Evolutionary conservation across 495 filamentous ascomycete species (phyloP), one percentile per base, ranked within the genome.

Genomic region (Xylaria scruposa): DNA sequence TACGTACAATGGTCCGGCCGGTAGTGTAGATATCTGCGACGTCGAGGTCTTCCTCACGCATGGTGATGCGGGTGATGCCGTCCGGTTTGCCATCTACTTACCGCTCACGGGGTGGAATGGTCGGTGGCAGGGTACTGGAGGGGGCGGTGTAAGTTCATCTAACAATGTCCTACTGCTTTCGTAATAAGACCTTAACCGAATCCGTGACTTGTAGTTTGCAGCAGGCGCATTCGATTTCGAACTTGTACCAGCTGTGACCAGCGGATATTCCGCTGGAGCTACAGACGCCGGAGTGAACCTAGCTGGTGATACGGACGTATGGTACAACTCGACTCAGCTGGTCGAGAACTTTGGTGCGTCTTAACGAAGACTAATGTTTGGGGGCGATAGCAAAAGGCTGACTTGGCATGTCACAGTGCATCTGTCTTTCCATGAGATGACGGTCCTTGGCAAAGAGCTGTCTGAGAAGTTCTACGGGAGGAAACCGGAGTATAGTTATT

Each of bases 21-120:
- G 59, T 6, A 26, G 17, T 44, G 60, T 70, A 36, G n/a, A 73
- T 53, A 73, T 73, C 38, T 77, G 75, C 61, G 75, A 74, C 26
- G 75, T 85, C 66, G 83, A 82, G 46, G 71, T 85, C 19, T 79
- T 76, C 56, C 80, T 84, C 62, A 84, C 83, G 26, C 83, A 86
- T 75, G 78, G 78, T 15, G 80, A 76, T 21, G 69, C 75, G 47
- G 77, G 81, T 68, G 83, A 85, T 66, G 71, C 56, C 7, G 75
- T 86, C 67, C 72, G 81, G 3, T 78, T 90, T 51, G 88, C 91
- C 76, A 80, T 86, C 19, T 91, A 88, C 88, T 79, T 91, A 29
- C 90, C 90, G 38, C 74, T 75, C 40, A 29, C 63, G 1, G 70
- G 67, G 8, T 90, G 85, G 74, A 83, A 80, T 47, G 85, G 86